phyloP scores from a whole-genome alignment of 371 early-diverging fungal genomes.

The Funneliformis caledonium region DNA sequence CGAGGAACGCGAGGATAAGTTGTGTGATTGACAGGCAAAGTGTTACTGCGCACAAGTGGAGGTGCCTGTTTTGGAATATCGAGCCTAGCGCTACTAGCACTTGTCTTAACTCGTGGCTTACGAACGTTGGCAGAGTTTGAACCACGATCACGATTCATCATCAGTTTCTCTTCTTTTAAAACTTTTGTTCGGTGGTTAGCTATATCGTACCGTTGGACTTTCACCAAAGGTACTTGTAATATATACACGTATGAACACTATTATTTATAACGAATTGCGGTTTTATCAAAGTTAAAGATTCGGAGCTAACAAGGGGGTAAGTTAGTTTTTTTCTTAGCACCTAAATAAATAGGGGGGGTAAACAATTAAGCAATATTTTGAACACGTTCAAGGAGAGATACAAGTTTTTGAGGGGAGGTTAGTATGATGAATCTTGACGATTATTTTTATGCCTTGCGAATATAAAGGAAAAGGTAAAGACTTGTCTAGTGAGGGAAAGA shows the following conservation, averaged over 20 bases:
- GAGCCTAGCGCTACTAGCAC: not conserved
- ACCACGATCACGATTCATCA: not conserved
- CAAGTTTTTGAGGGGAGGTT: not conserved
- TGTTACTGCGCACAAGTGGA: constrained; percentile 8
- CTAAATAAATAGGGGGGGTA: not conserved
- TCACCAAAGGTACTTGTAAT: not conserved
- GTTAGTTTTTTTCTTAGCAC: too few species aligned
- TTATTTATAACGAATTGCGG: not conserved
- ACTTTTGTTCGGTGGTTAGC: not conserved
- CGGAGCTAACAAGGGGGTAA: not conserved
- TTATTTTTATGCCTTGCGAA: not conserved
- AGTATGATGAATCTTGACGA: not conserved
- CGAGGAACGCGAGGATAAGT: not conserved
- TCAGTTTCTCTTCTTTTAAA: not conserved
- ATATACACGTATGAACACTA: not conserved
- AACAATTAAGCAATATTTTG: not conserved
- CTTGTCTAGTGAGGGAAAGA: not conserved
- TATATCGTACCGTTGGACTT: not conserved
- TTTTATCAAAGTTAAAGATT: not conserved
- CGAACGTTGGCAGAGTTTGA: not conserved
- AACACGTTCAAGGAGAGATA: not conserved
- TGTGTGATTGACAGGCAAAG: not conserved
- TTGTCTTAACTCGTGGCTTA: not conserved
- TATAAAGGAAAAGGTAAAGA: not conserved
- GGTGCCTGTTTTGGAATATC: not conserved